These are phyloP conservation scores for Spergularia azorica DNA, from an alignment of 179 eudicot genomes.

Conservation along the genomic window DNA sequence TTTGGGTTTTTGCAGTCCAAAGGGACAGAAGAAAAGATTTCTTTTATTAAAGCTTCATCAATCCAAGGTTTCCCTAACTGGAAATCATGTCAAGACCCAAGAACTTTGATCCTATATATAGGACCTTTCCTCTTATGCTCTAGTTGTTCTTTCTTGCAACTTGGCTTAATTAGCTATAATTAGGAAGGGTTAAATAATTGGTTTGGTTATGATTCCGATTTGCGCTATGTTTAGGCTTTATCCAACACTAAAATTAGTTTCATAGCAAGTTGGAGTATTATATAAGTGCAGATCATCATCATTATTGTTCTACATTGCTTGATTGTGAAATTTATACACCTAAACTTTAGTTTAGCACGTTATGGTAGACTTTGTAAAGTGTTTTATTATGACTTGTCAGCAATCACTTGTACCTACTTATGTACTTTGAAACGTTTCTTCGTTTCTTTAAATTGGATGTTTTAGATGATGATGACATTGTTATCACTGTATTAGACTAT, in stretches of 20 bases:
- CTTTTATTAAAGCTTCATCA: background rate
- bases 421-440: background rate
- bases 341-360: background rate
- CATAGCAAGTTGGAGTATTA: background rate
- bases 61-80: slow-evolving; percentile 20
- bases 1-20: background rate
- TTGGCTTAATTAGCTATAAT: background rate
- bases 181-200: background rate
- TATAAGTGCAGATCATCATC: background rate
- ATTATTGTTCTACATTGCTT: too few relatives aligned
- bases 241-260: background rate
- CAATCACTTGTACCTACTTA: slow-evolving; percentile 10
- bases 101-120: background rate
- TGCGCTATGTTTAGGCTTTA: slow-evolving; percentile 13
- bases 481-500: too few relatives aligned
- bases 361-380: slow-evolving; percentile 6
- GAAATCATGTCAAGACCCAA: slow-evolving; percentile 15
- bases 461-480: too few relatives aligned
- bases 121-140: slow-evolving; percentile 2
- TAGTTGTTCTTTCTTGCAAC: slow-evolving; percentile 9
- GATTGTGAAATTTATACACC: background rate
- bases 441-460: background rate
- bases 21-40: background rate
- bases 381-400: background rate
- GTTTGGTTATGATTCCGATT: background rate